Base-by-base conservation (phyloP, 495 filamentous ascomycete species). In the Cercophora sp. region DNA sequence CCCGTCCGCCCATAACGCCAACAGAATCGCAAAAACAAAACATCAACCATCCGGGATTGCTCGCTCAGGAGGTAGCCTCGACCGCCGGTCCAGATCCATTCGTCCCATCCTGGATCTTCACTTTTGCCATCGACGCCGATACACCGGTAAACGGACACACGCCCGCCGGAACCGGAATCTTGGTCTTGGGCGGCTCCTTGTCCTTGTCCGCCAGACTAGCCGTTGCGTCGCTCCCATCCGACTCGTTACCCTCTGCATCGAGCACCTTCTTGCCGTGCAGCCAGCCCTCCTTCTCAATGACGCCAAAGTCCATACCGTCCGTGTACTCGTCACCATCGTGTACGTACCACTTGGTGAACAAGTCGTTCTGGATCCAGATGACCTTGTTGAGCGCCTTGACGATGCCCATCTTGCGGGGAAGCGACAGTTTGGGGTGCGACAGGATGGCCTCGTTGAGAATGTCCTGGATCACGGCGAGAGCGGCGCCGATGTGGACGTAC, bases 351-450 rank as follows among this genome's bases (percentile, higher is more conserved):
- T 82, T 85, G 8, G 86, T 83, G 57, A 91, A 87, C 16, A 91
- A 71, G 63, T 91, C 87, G 58, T 88, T 87, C 66, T 89, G 85
- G 59, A 88, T 86, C 85, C 85, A 87, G 37, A 79, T 71, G 22
- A 79, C 72, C 59, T 79, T 79, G 41, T 71, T 71, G 26, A 79
- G 53, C 55, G 86, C 87, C 53, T 82, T 85, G 25, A 88, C 70
- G 15, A 88, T 73, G 3, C 81, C 82, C 2, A 82, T 79, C 68
- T 89, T 89, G 54, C 79, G 79, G 18, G 74, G 74, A 27, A 86
- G 68, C 6, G 74, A 72, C 18, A 89, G 68, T 0, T 78, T 75
- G 0, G 85, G 85, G 55, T 87, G 84, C 0, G 82, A 86, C 35
- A 90, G 71, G 42, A 90, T 79, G 10, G 86, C 87, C 60, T 89